Base-by-base conservation (phyloP, 805 yeast genomes). In the Metschnikowia noctiluminum region DNA sequence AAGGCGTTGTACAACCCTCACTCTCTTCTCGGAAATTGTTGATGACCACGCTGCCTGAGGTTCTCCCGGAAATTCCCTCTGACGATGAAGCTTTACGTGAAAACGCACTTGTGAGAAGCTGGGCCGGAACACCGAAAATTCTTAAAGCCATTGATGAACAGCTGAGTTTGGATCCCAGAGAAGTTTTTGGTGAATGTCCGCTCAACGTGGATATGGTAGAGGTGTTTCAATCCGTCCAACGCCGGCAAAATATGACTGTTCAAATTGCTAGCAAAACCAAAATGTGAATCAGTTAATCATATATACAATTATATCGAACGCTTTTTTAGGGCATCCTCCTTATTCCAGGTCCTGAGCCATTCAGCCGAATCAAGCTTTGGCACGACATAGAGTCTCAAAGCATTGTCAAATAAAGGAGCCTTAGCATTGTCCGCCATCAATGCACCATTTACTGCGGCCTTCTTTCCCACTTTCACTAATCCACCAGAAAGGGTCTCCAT, bases 401-500 rank as follows among this genome's bases (percentile, higher is more conserved):
- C 74, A 51, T 79, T 76, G 59, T 91, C 96, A 52, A 91, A 83
- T 38, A 91, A 64, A 2, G 96, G 96, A 8, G 89, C 81, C 26
- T 73, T 74, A 13, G 95, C 87, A 8, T 68, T 67, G 35, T 77
- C 80, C 43, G 80, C 76, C 69, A 81, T 76, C 53, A 92, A 73
- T 0, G 84, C 86, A 44, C 79, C 78, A 58, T 80, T 78, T 21
- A 92, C 63, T 1, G 87, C 71, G 21, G 82, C 78, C 55, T 87
- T 89, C 63, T 85, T 87, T 28, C 96, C 96, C 5, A 86, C 81
- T 65, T 89, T 89, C 40, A 89, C 84, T 51, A 92, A 74, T 0
- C 97, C 97, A 43, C 97, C 97, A 2, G 81, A 60, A 31, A 69
- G 75, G 0, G 97, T 89, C 64, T 89, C 97, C 82, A 88, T 82